Percentiles rank a stretch among this genome's conserved stretches.
These are phyloP conservation scores for Colletotrichum godetiae DNA, from an alignment of 2,329 filamentous ascomycete species.

Conservation along the genomic window DNA sequence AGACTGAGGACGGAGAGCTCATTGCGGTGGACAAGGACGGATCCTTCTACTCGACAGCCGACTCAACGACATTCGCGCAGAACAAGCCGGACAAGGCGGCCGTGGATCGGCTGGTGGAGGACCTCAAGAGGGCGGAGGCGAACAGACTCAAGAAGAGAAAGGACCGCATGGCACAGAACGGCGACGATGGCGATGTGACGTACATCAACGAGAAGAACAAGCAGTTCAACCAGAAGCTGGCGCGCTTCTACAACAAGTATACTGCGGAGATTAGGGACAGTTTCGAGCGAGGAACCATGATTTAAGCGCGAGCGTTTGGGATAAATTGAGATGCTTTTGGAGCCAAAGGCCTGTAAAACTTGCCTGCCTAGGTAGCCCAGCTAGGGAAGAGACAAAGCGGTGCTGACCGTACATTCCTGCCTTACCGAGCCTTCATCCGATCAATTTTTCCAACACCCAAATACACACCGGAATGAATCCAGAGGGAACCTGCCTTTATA, in stretches of 20 bases:
- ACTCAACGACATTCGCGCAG: slow-evolving; percentile 82
- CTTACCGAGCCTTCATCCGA: no score
- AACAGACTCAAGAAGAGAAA: slow-evolving; percentile 85
- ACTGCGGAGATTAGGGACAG: slow-evolving; percentile 96
- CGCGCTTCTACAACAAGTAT: slow-evolving; percentile 98
- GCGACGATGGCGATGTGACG: slow-evolving; percentile 91
- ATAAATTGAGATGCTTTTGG: neutral
- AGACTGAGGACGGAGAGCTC: slow-evolving; percentile 94
- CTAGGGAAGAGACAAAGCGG: no score
- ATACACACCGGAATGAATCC: no score
- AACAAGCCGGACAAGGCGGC: slow-evolving; percentile 90
- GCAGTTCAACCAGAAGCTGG: slow-evolving; percentile 98
- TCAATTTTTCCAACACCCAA: no score
- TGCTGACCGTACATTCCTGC: no score
- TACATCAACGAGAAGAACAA: slow-evolving; percentile 99
- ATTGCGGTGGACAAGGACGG: slow-evolving; percentile 94
- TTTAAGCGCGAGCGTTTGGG: slow-evolving; percentile 60
- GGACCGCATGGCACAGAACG: slow-evolving; percentile 80
- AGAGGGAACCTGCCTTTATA: no score
- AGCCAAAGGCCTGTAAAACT: no score
- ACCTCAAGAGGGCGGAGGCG: slow-evolving; percentile 90
- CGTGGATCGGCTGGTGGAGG: slow-evolving; percentile 86
- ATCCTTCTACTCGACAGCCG: slow-evolving; percentile 88
- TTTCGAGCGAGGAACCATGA: slow-evolving; percentile 97
- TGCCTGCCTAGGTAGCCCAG: no score